Evolutionary conservation across 768 basidiomycete species (phyloP), one percentile per base, ranked within the genome.

Genomic region (Royoungia palumana): DNA sequence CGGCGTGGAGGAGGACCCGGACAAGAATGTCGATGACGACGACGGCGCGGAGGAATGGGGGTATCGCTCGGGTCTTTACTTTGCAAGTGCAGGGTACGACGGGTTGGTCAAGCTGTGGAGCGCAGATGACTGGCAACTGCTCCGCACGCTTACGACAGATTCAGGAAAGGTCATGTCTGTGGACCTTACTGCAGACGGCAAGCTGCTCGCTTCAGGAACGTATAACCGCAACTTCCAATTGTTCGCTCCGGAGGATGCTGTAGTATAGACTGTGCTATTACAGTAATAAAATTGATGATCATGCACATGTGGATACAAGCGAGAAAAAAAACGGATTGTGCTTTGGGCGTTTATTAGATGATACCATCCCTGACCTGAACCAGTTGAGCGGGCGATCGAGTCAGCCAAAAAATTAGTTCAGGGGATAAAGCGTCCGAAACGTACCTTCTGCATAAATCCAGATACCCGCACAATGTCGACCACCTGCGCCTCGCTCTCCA

Each of bases 131-230:
- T 99, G 96, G 96, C 93, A 92, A 60, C 72, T 94, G 37, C 76
- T 96, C 44, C 80, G 85, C 53, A 88, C 88, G 37, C 75, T 99
- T 49, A 83, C 92, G 44, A 94, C 93, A 19, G 95, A 98, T 63
- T 86, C 88, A 22, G 93, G 94, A n/a, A 98, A 97, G 69, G 94
- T 97, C 51, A 99, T 98, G 96, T 91, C 89, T 7, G 94, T 97
- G 10, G 96, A 99, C 65, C 76, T 98, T 19, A 83, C 85, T 22
- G 76, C 77, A 46, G 91, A 95, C 65, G 90, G 85, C 12, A 83
- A 82, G 59, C 76, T 90, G 63, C 78, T 96, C 37, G 94, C 85
- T 5, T 88, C 87, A 6, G 94, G 94, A 32, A 94, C 91, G 37
- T 95, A 91, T 67, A 94, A 92, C 70, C 78, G 94, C 51, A 93